Conservation (phyloP, 2,329 filamentous ascomycete species). For the Fusarium anguioides region DNA sequence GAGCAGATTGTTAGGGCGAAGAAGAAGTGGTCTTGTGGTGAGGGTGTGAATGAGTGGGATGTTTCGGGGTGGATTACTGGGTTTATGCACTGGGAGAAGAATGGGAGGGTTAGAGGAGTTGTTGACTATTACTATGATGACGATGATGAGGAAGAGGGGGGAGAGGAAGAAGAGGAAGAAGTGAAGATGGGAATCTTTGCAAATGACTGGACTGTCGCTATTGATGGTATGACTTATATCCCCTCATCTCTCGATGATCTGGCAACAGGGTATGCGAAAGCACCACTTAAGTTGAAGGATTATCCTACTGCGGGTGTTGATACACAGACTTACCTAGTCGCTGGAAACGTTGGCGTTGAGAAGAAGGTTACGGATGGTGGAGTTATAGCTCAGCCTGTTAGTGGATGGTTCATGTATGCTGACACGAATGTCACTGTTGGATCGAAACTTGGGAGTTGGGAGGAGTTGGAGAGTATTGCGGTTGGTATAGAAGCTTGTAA, state of each 20-base stretch:
- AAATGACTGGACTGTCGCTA: conserved; percentile 23
- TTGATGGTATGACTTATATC: conserved; percentile 49
- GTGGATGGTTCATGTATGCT: conserved; percentile 56
- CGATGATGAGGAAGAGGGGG: background rate
- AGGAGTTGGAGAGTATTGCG: conserved; percentile 39
- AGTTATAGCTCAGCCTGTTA: conserved; percentile 50
- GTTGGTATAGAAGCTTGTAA: conserved; percentile 7
- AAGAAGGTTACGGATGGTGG: conserved; percentile 32
- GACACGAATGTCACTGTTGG: conserved; percentile 39
- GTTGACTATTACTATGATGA: background rate
- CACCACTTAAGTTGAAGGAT: conserved; percentile 53
- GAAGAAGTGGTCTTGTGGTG: conserved; percentile 46
- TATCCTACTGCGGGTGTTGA: conserved; percentile 40
- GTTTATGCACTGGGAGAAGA: conserved; percentile 57
- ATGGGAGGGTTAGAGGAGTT: conserved; percentile 45
- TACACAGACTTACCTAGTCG: conserved; percentile 52
- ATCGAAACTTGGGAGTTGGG: conserved; percentile 31
- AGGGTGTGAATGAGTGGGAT: conserved; percentile 49
- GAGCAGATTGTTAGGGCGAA: conserved; percentile 53
- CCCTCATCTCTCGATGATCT: conserved; percentile 45
- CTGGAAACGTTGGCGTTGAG: conserved; percentile 53
- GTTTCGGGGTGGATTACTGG: conserved; percentile 62
- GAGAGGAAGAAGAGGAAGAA: background rate
- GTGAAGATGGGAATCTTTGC: conserved; percentile 1
- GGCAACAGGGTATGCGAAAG: conserved; percentile 54